Base-by-base conservation (phyloP, 306 rosid genomes). In the Glycine latifolia region DNA sequence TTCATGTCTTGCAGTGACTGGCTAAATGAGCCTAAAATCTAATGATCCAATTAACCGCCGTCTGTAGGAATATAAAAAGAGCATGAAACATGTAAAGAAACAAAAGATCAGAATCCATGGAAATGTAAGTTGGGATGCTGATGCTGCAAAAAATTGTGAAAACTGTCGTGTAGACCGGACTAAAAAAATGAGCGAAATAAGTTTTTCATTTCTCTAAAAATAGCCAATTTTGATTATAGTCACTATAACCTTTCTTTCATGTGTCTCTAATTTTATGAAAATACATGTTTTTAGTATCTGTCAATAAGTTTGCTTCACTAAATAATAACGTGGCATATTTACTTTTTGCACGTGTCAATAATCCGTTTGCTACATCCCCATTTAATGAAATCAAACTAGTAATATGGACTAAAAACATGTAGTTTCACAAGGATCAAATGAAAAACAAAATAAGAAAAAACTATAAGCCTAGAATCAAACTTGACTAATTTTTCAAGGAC, bases 1-100 rank as follows among this genome's bases (percentile, higher is more conserved):
- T 60, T 26, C 67, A 54, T 53, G 69, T 31, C 59, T 68, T 56
- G 56, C 59, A 26, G 17, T 43, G 58, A 26, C 41, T 69, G 37
- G 59, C 43, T 33, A 20, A 69, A 41, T 44, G 33, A 70, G 31
- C 31, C 2, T 41, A 68, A 14, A 60, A 20, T 61, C 10, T 49
- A 80, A 69, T 79, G 61, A 49, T 54, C 37, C 41, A 39, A 39
- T 11, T 63, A 62, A 33, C 15, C 49, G 8, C 16, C 0, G 0
- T 41, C 2, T n/a, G 17, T 14, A 60, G 50, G 67, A 65, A 63
- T 63, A 12, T 9, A 10, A 6, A 35, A 31, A 37, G 55, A 35
- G 3, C 46, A 50, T 62, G 67, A 26, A 74, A 55, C 55, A 66
- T 6, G 44, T 37, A 37, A 37, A 37, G 41, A 37, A 37, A 37